Base-by-base conservation (phyloP, 306 rosid species). In the Neltuma alba region DNA sequence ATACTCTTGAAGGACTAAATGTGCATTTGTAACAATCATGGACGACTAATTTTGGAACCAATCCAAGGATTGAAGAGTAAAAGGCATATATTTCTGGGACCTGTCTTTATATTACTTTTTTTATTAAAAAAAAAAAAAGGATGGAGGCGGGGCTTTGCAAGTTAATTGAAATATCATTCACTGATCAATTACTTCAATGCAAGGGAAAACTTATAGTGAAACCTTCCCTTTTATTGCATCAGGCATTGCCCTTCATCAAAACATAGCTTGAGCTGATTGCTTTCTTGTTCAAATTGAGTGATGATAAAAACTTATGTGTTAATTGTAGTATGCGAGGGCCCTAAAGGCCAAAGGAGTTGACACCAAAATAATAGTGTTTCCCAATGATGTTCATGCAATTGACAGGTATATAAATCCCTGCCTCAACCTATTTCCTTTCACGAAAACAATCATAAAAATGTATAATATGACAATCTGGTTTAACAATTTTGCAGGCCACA, bases 261-360 rank as follows among this genome's bases (percentile, higher is more conserved):
- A 66, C 50, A 66, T 38, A 38, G 20, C 33, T 66, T 10, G 23
- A 11, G 44, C 71, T 40, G 15, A 72, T 76, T 82, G 60, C 77
- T 61, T 76, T 76, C 31, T 72, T 47, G 52, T 72, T 48, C 70
- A 72, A 66, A 38, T 50, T 12, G 3, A 41, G 3, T 67, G 40
- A 73, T n/a, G n/a, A 69, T 52, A 44, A 71, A 75, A 57, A 54
- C 25, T 50, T 13, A 58, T 84, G 85, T 80, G 80, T 73, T 47
- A 73, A 83, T 31, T 83, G 85, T 54, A 95, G 98, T 95, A 85
- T 86, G 97, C 94, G 9, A 88, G 96, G 80, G 98, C 96, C 18
- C 75, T 95, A 73, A 91, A 81, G 83, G 96, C 90, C 82, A 95
- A 84, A 88, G 97, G 94, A 86, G 93, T 75, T n/a, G 81, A 73